Evolutionary conservation across 345 rosid genomes (phyloP).

Genomic region (Clarkia xantiana): DNA sequence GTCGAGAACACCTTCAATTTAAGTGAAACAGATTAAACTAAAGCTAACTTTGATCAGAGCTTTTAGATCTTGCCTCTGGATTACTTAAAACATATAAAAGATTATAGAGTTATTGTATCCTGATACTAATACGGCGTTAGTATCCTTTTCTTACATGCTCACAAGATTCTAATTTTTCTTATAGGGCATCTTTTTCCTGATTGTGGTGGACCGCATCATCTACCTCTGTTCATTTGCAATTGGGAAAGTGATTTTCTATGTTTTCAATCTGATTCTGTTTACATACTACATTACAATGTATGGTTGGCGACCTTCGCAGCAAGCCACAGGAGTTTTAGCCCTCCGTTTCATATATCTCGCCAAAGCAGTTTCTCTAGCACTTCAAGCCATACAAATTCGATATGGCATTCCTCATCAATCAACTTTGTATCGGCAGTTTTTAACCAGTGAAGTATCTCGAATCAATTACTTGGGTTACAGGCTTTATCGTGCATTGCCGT

Average conservation of each 20-base stretch:
- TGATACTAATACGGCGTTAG: no score
- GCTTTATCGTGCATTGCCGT: constrained; percentile 91
- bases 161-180: constrained; percentile 27
- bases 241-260: constrained; percentile 77
- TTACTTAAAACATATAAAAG: no score
- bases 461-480: constrained; percentile 82
- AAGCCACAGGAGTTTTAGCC: constrained; percentile 53
- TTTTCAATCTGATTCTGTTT: constrained; percentile 81
- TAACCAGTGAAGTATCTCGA: constrained; percentile 70
- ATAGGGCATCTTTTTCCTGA: constrained; percentile 90
- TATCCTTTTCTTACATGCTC: constrained; percentile 10
- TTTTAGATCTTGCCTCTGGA: no score
- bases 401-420: constrained; percentile 86
- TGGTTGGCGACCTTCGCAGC: constrained; percentile 73
- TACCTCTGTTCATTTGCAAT: constrained; percentile 89
- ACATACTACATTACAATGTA: constrained; percentile 66
- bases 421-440: constrained; percentile 84
- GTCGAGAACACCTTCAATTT: no score
- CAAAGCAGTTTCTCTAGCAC: constrained; percentile 77
- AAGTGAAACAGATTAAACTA: no score
- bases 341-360: constrained; percentile 87
- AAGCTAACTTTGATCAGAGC: no score
- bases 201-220: constrained; percentile 83
- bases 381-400: constrained; percentile 88
- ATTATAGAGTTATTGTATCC: no score